Evolutionary conservation across 1,284 basidiomycete genomes (phyloP), one percentile per base, ranked within the genome.

Genomic region (Leccinum pallidistipes): DNA sequence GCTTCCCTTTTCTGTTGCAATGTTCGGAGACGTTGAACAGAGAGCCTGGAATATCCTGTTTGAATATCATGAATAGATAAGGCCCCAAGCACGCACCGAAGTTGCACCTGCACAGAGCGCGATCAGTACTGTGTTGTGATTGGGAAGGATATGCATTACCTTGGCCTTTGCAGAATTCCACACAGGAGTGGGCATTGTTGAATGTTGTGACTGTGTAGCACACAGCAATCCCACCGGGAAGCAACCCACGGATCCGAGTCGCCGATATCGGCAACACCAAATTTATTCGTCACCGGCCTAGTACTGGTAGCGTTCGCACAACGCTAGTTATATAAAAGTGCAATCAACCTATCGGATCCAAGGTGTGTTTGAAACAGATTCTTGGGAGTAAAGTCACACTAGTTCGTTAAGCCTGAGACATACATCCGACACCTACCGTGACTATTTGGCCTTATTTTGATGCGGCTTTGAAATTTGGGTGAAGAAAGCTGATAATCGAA

Each of bases 1-100:
- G 95, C 94, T 66, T 91, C 87, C 78, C 92, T 95, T 84, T 98
- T 98, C 78, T 95, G 92, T 71, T 97, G 94, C 3, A 97, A 79
- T 36, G 91, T 94, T 57, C 93, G 85, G 57, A 97, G 81, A 6
- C 96, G 88, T 76, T 98, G 95, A 32, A 97, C 90, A 3, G 95
- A 92, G 54, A 98, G 84, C 65, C 93, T 95, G 43, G 56, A n/a
- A 45, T 56, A 54, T 57, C 18, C 59, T 53, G 32, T 24, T 14
- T 24, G 34, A 50, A 56, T 27, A 57, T 62, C 57, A 57, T 32
- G 51, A 53, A 31, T 18, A n/a, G 16, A 36, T 56, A 51, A 21
- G 7, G 10, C 49, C 55, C 29, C 38, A 43, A 3, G 11, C 24
- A 64, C 69, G 66, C 78, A 90, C 86, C 86, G 83, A 62, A 90